A percentile compares a stretch with the other conserved stretches of the same genome.
Evolutionary conservation across 257 asterid genomes (phyloP).

Genomic region (Penstemon davidsonii): DNA sequence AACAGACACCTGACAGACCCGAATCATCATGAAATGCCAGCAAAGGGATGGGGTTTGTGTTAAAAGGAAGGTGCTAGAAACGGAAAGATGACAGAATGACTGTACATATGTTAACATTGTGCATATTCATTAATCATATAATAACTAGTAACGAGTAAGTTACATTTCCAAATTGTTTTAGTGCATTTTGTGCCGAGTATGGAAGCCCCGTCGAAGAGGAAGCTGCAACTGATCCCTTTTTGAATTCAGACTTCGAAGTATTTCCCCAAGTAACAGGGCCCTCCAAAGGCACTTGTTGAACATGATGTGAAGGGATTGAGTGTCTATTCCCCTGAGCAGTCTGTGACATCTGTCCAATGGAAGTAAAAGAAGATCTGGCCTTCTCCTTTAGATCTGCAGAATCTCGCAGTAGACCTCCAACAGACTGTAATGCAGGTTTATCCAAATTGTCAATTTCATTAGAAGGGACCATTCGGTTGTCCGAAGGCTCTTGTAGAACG

Average conservation of each 20-base stretch:
- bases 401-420: slow-evolving; percentile 38
- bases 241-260: slow-evolving; percentile 36
- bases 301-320: slow-evolving; percentile 35
- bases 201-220: slow-evolving; percentile 34
- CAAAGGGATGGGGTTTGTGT: slow-evolving; percentile 10
- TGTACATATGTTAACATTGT: slow-evolving; percentile 8
- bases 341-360: slow-evolving; percentile 40
- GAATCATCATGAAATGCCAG: slow-evolving; percentile 22
- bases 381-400: slow-evolving; percentile 46
- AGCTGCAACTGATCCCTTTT: slow-evolving; percentile 40
- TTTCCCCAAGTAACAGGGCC: slow-evolving; percentile 43
- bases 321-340: slow-evolving; percentile 39
- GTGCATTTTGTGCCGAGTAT: slow-evolving; percentile 44
- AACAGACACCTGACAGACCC: slow-evolving; percentile 18
- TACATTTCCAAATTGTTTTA: slow-evolving; percentile 78
- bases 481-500: slow-evolving; percentile 38
- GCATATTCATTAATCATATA: slow-evolving; percentile 16
- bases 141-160: slow-evolving; percentile 27
- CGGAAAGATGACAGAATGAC: slow-evolving; percentile 8
- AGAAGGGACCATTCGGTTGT: slow-evolving; percentile 19
- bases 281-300: slow-evolving; percentile 39
- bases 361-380: slow-evolving; percentile 38
- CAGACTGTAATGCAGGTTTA: slow-evolving; percentile 34
- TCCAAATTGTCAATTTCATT: slow-evolving; percentile 34
- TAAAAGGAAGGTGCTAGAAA: slow-evolving; percentile 20